These are phyloP conservation scores for Nymphaea thermarum DNA, from an alignment of 164 flowering plant genomes.

Conservation along the genomic window DNA sequence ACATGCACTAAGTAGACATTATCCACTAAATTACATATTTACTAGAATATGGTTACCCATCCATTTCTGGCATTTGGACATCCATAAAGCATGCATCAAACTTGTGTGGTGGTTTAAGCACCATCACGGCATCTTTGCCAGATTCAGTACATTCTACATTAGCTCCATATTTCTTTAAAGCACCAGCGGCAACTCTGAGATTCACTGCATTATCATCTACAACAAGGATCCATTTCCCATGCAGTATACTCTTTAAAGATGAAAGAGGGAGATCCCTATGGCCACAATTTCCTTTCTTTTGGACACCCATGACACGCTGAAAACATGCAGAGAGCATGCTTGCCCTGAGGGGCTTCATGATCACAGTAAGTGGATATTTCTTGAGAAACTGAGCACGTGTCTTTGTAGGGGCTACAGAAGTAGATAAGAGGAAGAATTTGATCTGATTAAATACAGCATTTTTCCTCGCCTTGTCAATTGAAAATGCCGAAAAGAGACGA, in stretches of 20 bases:
- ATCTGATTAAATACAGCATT: slow-evolving; percentile 20
- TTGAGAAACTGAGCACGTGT: slow-evolving; percentile 10
- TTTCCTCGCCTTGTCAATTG: slow-evolving; percentile 20
- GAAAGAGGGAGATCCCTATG: slow-evolving; percentile 35
- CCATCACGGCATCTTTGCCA: slow-evolving; percentile 49
- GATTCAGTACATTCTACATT: slow-evolving; percentile 59
- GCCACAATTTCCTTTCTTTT: slow-evolving; percentile 33
- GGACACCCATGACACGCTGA: slow-evolving; percentile 61
- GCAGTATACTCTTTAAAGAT: slow-evolving; percentile 46
- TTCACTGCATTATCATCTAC: slow-evolving; percentile 89
- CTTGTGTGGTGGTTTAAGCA: slow-evolving; percentile 64
- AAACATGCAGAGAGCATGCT: slow-evolving; percentile 78
- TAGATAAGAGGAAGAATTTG: slow-evolving; percentile 55
- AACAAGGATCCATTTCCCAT: slow-evolving; percentile 65
- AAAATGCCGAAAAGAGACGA: slow-evolving; percentile 1
- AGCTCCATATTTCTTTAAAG: slow-evolving; percentile 89
- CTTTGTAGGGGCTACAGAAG: slow-evolving; percentile 25
- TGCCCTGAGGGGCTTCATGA: slow-evolving; percentile 77
- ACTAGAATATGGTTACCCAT: slow-evolving; percentile 41
- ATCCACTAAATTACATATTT: background rate
- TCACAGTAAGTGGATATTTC: slow-evolving; percentile 23
- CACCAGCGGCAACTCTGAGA: slow-evolving; percentile 79
- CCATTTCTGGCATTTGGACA: slow-evolving; percentile 98
- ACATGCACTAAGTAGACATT: background rate
- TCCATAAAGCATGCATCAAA: slow-evolving; percentile 99